These are phyloP conservation scores for Pseudogymnoascus sp. DNA, from an alignment of 2,329 filamentous ascomycete species.

Conservation along the genomic window DNA sequence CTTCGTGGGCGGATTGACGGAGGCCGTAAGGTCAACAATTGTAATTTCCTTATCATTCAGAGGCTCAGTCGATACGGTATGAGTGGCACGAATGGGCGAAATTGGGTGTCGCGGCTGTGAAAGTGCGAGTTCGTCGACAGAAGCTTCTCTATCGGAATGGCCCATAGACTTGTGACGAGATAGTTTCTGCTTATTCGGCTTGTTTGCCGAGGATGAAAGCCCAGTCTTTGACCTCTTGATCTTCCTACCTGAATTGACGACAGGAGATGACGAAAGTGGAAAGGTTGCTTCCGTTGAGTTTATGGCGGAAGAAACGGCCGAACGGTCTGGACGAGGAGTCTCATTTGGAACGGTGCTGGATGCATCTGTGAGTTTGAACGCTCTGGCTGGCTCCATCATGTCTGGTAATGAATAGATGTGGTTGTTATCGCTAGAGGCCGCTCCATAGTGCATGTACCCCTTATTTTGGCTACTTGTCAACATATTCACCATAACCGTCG, in stretches of 20 bases:
- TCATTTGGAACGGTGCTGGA: constrained; percentile 8
- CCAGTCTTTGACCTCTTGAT: constrained; percentile 3
- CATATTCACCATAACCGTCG: neutral
- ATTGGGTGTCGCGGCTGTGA: neutral
- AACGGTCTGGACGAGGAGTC: constrained; percentile 3
- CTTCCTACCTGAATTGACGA: neutral
- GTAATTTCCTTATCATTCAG: neutral
- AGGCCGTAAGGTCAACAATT: neutral
- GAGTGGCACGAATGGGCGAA: neutral
- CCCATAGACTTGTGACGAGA: neutral
- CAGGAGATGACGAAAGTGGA: neutral
- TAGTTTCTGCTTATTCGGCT: neutral
- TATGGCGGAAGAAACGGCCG: neutral
- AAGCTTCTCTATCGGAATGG: neutral
- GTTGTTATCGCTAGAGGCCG: neutral
- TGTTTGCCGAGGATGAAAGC: neutral
- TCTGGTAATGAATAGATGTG: constrained; percentile 5
- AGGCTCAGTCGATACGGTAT: neutral
- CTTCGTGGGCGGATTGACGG: neutral
- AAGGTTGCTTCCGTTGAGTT: neutral
- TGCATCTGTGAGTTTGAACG: neutral
- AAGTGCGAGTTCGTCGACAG: constrained; percentile 8
- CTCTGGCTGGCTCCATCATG: constrained; percentile 1
- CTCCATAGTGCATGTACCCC: neutral
- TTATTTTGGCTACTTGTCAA: constrained; percentile 10